A percentile compares a stretch with the other conserved stretches of the same genome.
Evolutionary conservation across 2,329 filamentous ascomycete genomes (phyloP).

Genomic region (Neonectria faginata): DNA sequence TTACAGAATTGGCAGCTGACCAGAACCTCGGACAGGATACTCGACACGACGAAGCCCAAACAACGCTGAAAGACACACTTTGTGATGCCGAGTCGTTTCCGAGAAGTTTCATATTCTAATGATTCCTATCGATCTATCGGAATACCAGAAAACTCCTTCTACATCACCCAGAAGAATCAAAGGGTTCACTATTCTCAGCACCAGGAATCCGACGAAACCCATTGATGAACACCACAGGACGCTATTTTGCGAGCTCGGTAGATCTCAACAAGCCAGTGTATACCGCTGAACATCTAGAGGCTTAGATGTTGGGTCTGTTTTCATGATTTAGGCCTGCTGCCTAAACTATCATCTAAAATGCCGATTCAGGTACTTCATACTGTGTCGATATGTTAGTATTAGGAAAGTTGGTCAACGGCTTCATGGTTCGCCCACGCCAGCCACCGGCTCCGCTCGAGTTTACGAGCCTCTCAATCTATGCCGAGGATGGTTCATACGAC

Average conservation of each 20-base stretch:
- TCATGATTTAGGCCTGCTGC: neutral
- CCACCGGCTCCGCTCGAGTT: neutral
- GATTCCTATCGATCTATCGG: neutral
- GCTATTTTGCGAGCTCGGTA: neutral
- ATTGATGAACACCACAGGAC: neutral
- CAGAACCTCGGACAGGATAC: neutral
- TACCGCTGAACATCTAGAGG: neutral
- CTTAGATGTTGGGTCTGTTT: too few species aligned
- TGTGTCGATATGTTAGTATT: neutral
- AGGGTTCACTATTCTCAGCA: neutral
- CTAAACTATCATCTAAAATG: neutral
- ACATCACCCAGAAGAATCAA: constrained; percentile 7
- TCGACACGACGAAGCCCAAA: neutral
- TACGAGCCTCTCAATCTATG: neutral
- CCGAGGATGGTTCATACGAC: neutral
- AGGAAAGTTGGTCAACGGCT: neutral
- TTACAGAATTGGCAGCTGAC: constrained; percentile 5
- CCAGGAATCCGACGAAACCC: neutral
- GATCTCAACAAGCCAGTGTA: neutral
- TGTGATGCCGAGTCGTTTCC: neutral
- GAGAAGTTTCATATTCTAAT: neutral
- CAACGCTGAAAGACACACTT: neutral
- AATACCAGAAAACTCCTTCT: neutral
- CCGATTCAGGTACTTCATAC: neutral
- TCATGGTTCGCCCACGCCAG: neutral